Conservation (phyloP, 345 rosid species). For the Durio zibethinus region DNA sequence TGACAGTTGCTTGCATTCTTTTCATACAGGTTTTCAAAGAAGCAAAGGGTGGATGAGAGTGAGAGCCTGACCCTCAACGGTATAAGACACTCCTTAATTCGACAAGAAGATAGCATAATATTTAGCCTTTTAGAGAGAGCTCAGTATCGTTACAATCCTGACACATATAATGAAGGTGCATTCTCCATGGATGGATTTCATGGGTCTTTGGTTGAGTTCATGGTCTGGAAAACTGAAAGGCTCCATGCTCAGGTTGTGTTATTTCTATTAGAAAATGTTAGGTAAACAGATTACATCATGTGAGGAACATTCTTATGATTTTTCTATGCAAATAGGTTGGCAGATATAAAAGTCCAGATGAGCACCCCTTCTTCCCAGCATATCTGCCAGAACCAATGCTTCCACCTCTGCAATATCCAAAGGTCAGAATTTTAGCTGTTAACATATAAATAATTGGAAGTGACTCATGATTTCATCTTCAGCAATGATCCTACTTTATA, state of each 20-base stretch:
- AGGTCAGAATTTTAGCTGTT: not conserved
- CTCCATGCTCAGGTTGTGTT: slow-evolving; percentile 52
- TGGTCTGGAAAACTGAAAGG: slow-evolving; percentile 63
- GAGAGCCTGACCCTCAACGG: slow-evolving; percentile 55
- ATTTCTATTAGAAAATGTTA: not conserved
- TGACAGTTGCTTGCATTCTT: not conserved
- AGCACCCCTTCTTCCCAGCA: slow-evolving; percentile 61
- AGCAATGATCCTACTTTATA: not conserved
- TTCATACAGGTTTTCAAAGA: slow-evolving; percentile 12
- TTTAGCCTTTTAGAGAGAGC: slow-evolving; percentile 62
- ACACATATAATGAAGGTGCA: slow-evolving; percentile 51
- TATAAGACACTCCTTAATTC: slow-evolving; percentile 51
- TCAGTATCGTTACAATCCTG: slow-evolving; percentile 56
- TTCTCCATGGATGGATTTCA: slow-evolving; percentile 56
- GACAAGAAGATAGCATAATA: slow-evolving; percentile 70
- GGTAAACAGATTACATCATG: not conserved
- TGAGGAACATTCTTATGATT: not conserved
- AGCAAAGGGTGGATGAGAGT: slow-evolving; percentile 51
- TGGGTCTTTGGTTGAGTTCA: slow-evolving; percentile 59
- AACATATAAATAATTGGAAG: not conserved
- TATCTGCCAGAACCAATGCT: slow-evolving; percentile 52
- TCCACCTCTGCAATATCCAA: slow-evolving; percentile 58
- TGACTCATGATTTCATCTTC: not conserved
- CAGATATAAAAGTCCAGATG: slow-evolving; percentile 69
- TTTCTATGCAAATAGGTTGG: slow-evolving; percentile 38